These are phyloP conservation scores for Sporisorium sorghi DNA, from an alignment of 1,284 basidiomycete genomes.

Conservation along the genomic window DNA sequence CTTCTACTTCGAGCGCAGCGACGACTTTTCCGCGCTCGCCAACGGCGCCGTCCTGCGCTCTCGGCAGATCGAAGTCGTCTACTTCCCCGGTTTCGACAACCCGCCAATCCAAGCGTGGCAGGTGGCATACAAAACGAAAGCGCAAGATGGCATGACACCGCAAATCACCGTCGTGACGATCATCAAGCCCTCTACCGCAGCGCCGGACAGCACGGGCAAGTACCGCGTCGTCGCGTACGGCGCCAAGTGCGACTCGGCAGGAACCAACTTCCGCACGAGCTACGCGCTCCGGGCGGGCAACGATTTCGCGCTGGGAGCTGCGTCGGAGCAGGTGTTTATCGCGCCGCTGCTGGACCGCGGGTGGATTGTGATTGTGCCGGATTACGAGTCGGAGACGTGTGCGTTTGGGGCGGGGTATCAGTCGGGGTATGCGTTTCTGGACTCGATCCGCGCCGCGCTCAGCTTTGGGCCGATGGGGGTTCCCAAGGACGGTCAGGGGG, in stretches of 20 bases:
- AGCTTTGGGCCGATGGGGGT: constrained; percentile 48
- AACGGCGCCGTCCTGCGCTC: constrained; percentile 53
- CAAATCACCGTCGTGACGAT: constrained; percentile 54
- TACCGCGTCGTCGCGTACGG: constrained; percentile 38
- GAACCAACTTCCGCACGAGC: constrained; percentile 44
- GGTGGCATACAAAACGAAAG: constrained; percentile 51
- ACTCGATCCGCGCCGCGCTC: constrained; percentile 57
- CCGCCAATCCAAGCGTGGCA: constrained; percentile 51
- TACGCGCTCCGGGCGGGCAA: constrained; percentile 45
- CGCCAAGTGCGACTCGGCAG: constrained; percentile 47
- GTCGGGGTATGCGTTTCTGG: constrained; percentile 57
- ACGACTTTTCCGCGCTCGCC: constrained; percentile 19
- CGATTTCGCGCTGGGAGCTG: constrained; percentile 34
- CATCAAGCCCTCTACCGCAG: constrained; percentile 35
- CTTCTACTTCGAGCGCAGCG: constrained; percentile 51
- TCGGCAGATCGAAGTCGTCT: constrained; percentile 42
- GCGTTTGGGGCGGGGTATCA: constrained; percentile 60
- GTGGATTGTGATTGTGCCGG: constrained; percentile 58
- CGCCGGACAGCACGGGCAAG: constrained; percentile 32
- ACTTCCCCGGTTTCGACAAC: constrained; percentile 50
- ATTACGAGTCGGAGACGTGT: constrained; percentile 61
- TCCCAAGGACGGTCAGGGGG: constrained; percentile 9
- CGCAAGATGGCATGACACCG: constrained; percentile 45
- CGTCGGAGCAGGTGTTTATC: constrained; percentile 58
- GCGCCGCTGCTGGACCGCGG: constrained; percentile 56